These are phyloP conservation scores for Sporothrix protearum DNA, from an alignment of 2,329 filamentous ascomycete species.

Conservation along the genomic window DNA sequence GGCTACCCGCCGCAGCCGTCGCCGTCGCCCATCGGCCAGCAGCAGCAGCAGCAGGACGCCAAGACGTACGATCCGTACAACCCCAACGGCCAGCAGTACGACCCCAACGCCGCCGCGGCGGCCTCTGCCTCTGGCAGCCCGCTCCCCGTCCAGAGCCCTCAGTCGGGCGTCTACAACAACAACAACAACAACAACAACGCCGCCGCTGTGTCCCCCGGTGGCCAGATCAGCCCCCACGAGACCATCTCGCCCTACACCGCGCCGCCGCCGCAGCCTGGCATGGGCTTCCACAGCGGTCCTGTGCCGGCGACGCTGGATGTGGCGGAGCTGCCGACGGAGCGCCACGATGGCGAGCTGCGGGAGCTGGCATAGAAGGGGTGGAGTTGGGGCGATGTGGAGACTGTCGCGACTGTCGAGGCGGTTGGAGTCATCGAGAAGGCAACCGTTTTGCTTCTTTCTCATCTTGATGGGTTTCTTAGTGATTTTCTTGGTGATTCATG, in stretches of 20 bases:
- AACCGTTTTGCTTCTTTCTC: not conserved
- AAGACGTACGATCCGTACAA: slow-evolving; percentile 19
- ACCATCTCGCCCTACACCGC: slow-evolving; percentile 4
- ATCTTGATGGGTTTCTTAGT: not conserved
- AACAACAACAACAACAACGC: too few relatives aligned
- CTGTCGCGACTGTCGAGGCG: not conserved
- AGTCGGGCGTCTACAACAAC: not conserved
- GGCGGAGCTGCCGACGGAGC: slow-evolving; percentile 35
- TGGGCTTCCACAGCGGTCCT: slow-evolving; percentile 29
- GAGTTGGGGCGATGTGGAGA: not conserved
- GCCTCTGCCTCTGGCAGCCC: slow-evolving; percentile 8
- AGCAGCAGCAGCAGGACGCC: slow-evolving; percentile 7
- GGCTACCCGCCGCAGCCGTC: not conserved
- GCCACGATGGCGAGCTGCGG: slow-evolving; percentile 35
- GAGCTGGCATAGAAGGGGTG: slow-evolving; percentile 35
- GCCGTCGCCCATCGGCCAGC: not conserved
- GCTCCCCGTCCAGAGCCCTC: slow-evolving; percentile 8
- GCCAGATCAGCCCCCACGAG: slow-evolving; percentile 25
- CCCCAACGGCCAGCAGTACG: slow-evolving; percentile 13
- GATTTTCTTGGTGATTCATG: not conserved
- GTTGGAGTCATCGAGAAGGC: not conserved
- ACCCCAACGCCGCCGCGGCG: slow-evolving; percentile 4
- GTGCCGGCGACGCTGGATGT: slow-evolving; percentile 26
- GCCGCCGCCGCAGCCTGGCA: slow-evolving; percentile 20
- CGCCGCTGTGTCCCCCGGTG: not conserved